These are phyloP conservation scores for Vickermania ingenoplastis DNA, from an alignment of 208 protist genomes.

Conservation along the genomic window DNA sequence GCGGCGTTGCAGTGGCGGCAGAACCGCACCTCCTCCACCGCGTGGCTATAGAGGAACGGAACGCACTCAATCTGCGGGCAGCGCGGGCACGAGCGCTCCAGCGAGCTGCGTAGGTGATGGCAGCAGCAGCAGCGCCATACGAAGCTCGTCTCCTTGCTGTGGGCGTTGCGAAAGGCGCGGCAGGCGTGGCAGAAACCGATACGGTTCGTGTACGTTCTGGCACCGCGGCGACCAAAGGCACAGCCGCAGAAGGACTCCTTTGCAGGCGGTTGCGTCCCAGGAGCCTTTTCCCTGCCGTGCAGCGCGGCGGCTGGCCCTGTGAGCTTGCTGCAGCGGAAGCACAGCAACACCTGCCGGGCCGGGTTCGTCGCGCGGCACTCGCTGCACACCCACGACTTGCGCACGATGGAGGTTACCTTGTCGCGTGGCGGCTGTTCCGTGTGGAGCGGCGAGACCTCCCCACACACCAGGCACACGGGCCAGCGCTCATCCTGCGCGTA, in stretches of 20 bases:
- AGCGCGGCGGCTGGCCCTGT: constrained; percentile 22
- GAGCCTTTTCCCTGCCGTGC: not conserved
- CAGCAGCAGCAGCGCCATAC: constrained; percentile 72
- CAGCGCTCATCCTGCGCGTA: constrained; percentile 75
- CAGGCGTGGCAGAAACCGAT: constrained; percentile 47
- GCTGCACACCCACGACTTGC: constrained; percentile 53
- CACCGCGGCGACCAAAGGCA: not conserved
- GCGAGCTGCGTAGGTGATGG: constrained; percentile 44
- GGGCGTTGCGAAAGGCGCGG: constrained; percentile 28
- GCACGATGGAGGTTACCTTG: constrained; percentile 15
- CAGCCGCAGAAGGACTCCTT: not conserved
- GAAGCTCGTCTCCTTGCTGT: constrained; percentile 24
- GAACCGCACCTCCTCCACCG: constrained; percentile 6
- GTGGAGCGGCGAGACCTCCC: constrained; percentile 11
- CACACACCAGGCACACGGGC: constrained; percentile 52
- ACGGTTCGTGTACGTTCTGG: constrained; percentile 9
- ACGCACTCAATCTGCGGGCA: constrained; percentile 79
- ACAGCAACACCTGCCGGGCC: constrained; percentile 49
- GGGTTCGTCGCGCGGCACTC: constrained; percentile 54
- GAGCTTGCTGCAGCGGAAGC: constrained; percentile 46
- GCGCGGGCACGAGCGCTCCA: constrained; percentile 63
- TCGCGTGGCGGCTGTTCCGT: constrained; percentile 7
- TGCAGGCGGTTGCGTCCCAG: not conserved
- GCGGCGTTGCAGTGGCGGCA: constrained; percentile 23
- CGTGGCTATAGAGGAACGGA: constrained; percentile 18